A percentile compares a stretch with the other conserved stretches of the same genome.
Conservation (phyloP, 1,139 yeast genomes). For the Lodderomyces pseudojiufengensis region DNA sequence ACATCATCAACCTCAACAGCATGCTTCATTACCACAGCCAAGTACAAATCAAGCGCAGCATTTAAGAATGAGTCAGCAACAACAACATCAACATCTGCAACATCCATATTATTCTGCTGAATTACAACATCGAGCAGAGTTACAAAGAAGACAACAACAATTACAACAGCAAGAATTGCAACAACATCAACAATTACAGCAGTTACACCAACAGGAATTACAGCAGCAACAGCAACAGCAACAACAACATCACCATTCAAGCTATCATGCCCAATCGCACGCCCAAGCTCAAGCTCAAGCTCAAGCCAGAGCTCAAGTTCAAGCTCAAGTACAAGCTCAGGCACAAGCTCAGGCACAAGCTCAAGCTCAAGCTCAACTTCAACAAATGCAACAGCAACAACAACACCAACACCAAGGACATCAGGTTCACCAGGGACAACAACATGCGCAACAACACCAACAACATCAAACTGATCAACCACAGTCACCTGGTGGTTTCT, state of each 20-base stretch:
- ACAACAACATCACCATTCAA: too few relatives aligned
- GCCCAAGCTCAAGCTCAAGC: constrained; percentile 12
- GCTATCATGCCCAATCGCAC: constrained; percentile 15
- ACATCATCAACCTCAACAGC: constrained; percentile 4
- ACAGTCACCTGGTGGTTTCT: not conserved
- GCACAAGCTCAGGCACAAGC: constrained; percentile 11
- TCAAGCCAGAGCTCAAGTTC: constrained; percentile 13
- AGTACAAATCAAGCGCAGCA: constrained; percentile 27
- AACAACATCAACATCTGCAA: constrained; percentile 23
- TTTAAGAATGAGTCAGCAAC: too few relatives aligned
- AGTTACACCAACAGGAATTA: constrained; percentile 17
- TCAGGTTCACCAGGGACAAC: constrained; percentile 13
- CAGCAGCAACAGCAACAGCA: constrained; percentile 8
- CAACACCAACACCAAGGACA: constrained; percentile 11
- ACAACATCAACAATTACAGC: constrained; percentile 20
- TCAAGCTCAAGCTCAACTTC: constrained; percentile 12
- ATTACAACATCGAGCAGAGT: constrained; percentile 21
- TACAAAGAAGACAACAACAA: constrained; percentile 29
- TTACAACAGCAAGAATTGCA: constrained; percentile 23
- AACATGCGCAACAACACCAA: constrained; percentile 13
- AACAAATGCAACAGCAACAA: constrained; percentile 10
- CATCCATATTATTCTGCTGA: constrained; percentile 18
- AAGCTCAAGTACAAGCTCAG: constrained; percentile 15
- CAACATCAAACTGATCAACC: constrained; percentile 7
- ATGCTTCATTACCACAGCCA: constrained; percentile 7